Evolutionary conservation across 176 grass and related monocot genomes (phyloP), one percentile per base, ranked within the genome.

Genomic region (Cymbopogon citratus): DNA sequence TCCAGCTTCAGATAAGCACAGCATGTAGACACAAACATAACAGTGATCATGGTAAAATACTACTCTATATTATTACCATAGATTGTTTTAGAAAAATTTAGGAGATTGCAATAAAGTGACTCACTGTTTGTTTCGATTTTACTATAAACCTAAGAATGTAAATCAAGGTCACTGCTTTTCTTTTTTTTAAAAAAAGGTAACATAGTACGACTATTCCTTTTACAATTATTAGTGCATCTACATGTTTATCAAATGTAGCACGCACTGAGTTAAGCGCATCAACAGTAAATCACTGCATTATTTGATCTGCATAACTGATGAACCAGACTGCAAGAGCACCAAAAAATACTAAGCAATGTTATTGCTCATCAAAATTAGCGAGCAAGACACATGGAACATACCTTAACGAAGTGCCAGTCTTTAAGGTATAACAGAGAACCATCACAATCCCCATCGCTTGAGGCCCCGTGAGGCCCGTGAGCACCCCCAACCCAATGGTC

Each of bases 331-430:
- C 71, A 14, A 23, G 5, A 67, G 12, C 19, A 24, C 77, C 40
- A 24, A 77, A 19, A 39, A 39, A 80, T 40, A 54, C 48, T 28
- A 84, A 21, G 3, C 26, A 71, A 35, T 71, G 12, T 46, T 51
- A 35, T 79, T 52, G 24, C 51, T 51, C 28, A 85, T 13, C 40
- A 28, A 46, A 36, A 54, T 31, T 21, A 69, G 62, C 13, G 2
- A 84, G 34, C 15, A 66, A 5, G 23, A 13, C 25, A 61, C 7
- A n/a, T 75, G 23, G 16, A 65, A 16, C 61, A 59, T 23, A 98
- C 95, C 88, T 94, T 94, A 56, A 89, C 86, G 80, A 98, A 98
- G 89, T 98, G 92, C 92, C 95, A 98, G 76, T 98, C 92, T 87
- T 94, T 98, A 59, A 98, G 92, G 54, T 98, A 98, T 7, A 89